phyloP scores from a whole-genome alignment of 352 stramenopile genomes.

The Pythium aristosporum region DNA sequence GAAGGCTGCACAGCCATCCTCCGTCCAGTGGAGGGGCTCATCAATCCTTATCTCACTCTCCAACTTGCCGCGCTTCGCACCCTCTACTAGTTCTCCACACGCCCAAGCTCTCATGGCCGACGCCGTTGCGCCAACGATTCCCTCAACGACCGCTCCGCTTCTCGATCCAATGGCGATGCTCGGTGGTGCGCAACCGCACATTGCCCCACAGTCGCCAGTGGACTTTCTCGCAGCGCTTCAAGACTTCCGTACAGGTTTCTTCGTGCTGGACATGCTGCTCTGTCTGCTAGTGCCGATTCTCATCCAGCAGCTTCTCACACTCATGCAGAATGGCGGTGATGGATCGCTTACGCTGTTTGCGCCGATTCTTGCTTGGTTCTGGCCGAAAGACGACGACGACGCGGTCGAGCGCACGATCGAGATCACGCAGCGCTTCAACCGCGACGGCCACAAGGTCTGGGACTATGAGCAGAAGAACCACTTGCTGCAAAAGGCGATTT shows the following conservation, averaged over 20 bases:
- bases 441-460: constrained; percentile 32
- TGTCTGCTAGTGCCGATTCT: constrained; percentile 30
- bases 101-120: constrained; percentile 14
- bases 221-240: constrained; percentile 21
- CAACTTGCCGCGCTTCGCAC: constrained; percentile 4
- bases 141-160: neutral
- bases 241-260: constrained; percentile 24
- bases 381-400: constrained; percentile 5
- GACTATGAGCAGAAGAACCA: constrained; percentile 39
- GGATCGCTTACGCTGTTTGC: constrained; percentile 11
- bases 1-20: too few relatives aligned
- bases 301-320: constrained; percentile 22
- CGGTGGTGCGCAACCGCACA: neutral
- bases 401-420: constrained; percentile 32
- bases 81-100: neutral
- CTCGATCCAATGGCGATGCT: constrained; percentile 1
- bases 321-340: constrained; percentile 20
- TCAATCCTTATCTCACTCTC: constrained; percentile 1
- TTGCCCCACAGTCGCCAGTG: constrained; percentile 1
- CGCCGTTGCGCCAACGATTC: neutral
- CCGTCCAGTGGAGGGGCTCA: too few relatives aligned
- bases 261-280: constrained; percentile 32
- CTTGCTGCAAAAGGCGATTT: constrained; percentile 39
- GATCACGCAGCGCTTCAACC: constrained; percentile 32
- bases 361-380: constrained; percentile 15